Conservation (phyloP, 148 eudicot genomes). For the Rhododendron simsii region DNA sequence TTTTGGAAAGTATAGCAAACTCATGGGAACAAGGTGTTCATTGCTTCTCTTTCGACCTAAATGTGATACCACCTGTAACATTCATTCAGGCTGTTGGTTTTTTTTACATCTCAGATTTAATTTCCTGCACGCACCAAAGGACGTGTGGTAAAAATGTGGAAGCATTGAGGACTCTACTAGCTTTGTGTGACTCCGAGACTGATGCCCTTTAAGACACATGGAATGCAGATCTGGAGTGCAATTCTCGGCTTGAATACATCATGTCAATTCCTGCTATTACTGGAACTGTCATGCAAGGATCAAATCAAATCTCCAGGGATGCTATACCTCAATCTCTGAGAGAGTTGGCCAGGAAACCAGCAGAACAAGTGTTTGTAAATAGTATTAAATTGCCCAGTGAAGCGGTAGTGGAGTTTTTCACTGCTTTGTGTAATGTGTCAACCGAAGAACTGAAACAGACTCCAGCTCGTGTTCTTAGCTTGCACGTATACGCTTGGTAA, state of each 20-base stretch:
- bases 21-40: not conserved
- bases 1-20: not conserved
- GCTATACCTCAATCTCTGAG: constrained; percentile 78
- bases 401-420: constrained; percentile 90
- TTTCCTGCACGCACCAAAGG: constrained; percentile 96
- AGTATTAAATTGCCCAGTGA: constrained; percentile 90
- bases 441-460: constrained; percentile 87
- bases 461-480: constrained; percentile 94
- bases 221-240: constrained; percentile 90
- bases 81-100: constrained; percentile 9
- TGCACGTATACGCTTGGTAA: constrained; percentile 98
- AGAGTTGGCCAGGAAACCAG: constrained; percentile 84
- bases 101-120: constrained; percentile 50
- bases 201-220: constrained; percentile 92
- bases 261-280: constrained; percentile 73
- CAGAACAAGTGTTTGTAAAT: constrained; percentile 85
- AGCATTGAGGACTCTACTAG: constrained; percentile 78
- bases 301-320: constrained; percentile 94
- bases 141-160: constrained; percentile 95
- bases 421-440: constrained; percentile 87
- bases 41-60: not conserved
- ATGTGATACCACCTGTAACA: not conserved
- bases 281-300: constrained; percentile 85
- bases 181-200: constrained; percentile 68
- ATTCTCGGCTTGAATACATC: constrained; percentile 85